Base-by-base conservation (phyloP, 23 red algal genomes). In the Gracilariopsis chorda region DNA sequence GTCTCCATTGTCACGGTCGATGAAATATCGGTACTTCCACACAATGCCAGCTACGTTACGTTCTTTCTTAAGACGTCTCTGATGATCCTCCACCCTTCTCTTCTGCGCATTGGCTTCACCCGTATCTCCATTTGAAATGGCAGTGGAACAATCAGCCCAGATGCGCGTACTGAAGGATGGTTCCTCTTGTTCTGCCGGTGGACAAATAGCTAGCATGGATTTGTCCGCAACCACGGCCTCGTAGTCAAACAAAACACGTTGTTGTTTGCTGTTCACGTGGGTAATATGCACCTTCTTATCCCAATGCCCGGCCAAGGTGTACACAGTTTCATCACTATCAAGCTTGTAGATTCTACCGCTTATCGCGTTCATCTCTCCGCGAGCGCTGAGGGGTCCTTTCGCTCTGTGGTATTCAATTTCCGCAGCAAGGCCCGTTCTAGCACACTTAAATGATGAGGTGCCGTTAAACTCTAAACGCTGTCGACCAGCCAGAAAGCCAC, bases 401-500 rank as follows among this genome's bases (percentile, higher is more conserved):
- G 84, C 82, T 27, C 88, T 95, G n/a, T 73, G 67, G 87, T 90
- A 98, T 21, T 98, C 93, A 36, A 98, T 88, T 32, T 62, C 71
- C 27, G 96, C 96, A 13, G 73, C 92, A 27, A 95, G 88, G 13
- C 86, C 89, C n/a, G 56, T 84, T 16, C 78, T 58, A 24, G 62
- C 69, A 65, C 96, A 98, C 5, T 35, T 46, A 37, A 98, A 86
- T 1, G 76, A 72, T 14, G 84, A 91, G 46, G 77, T 51, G 32
- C 96, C 96, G 28, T 90, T 80, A 51, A 94, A 95, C 84, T 98
- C 96, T 7, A 90, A 32, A 3, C 83, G 88, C 46, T 93, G 94
- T 23, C 85, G 94, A 48, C 96, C 96, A 28, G 93, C 96, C 2
- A 98, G 44, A 67, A 95, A 84, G 51, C 96, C 96, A 55, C 53